Evolutionary conservation across 306 rosid genomes (phyloP).

Genomic region (Dalbergia cultrata): DNA sequence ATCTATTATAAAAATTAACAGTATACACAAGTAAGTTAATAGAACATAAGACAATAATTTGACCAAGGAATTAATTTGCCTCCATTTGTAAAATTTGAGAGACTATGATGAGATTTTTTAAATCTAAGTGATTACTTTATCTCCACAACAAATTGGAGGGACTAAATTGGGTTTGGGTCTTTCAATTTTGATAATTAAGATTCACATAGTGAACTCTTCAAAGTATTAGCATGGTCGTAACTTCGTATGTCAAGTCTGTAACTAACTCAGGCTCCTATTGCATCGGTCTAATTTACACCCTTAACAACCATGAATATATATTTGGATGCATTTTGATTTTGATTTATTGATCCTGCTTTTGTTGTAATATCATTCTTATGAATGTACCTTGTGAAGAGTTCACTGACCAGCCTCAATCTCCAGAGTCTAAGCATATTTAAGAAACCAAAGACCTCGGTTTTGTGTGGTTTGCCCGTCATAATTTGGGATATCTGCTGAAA

Average conservation of each 20-base stretch:
- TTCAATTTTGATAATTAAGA: neutral
- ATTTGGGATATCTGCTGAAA: slow-evolving; percentile 64
- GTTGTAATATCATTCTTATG: neutral
- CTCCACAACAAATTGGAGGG: too few relatives aligned
- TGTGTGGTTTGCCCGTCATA: slow-evolving; percentile 49
- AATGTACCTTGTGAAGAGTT: slow-evolving; percentile 74
- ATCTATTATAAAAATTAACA: too few relatives aligned
- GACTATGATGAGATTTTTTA: too few relatives aligned
- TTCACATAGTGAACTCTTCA: neutral
- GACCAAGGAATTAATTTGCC: too few relatives aligned
- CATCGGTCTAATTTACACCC: neutral
- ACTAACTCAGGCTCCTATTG: neutral
- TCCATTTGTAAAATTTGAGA: too few relatives aligned
- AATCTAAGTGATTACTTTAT: too few relatives aligned
- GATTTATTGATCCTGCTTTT: neutral
- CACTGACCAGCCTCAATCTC: slow-evolving; percentile 83
- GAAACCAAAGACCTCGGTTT: slow-evolving; percentile 61
- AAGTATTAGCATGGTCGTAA: neutral
- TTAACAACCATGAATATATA: neutral
- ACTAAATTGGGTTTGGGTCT: too few relatives aligned
- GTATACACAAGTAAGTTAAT: too few relatives aligned
- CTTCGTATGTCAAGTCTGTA: neutral
- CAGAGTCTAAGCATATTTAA: slow-evolving; percentile 86
- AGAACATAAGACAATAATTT: too few relatives aligned
- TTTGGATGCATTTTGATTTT: slow-evolving; percentile 4